Base-by-base conservation (phyloP, 371 early-diverging fungal species). In the Conidiobolus coronatus region DNA sequence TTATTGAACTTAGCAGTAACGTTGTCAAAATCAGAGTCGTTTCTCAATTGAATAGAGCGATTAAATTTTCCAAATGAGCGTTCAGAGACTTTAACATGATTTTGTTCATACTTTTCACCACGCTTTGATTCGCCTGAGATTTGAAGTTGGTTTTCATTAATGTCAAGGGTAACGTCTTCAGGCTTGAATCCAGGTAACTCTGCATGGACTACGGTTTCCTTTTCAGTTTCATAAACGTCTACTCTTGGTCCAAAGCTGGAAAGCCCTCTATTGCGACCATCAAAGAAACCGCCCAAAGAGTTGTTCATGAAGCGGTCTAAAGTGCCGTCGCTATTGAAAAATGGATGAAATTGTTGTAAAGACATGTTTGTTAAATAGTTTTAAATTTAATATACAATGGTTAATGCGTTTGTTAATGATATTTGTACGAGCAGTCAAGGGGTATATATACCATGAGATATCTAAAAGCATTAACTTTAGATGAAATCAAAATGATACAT, bases 101-200 rank as follows among this genome's bases (percentile, higher is more conserved):
- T 53, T 37, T 60, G 59, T 19, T 57, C 56, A 43, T 50, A 59
- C 19, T 63, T 58, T 29, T 51, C 19, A 11, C 56, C 52, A 35
- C 46, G 50, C 52, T 66, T 64, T 45, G 44, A 44, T 43, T 64
- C 62, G 18, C 65, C 66, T 4, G 57, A 56, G 50, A 67, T 50
- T n/a, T 52, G 51, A 18, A 68, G 44, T 22, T 37, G 19, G 36
- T 59, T 55, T 29, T 63, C 61, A 17, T 47, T 48, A 23, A 60
- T 44, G 6, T 63, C 61, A 17, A 71, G 38, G 36, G 56, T 53
- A 40, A 71, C 49, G 8, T 67, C 54, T 19, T 72, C 66, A 58
- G 69, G 70, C 19, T 43, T 44, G 35, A 71, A 46, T 13, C 72
- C 72, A 11, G 72, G 73, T 41, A 71, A 44, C 13, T 71, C 71